Percentiles rank a stretch among this genome's conserved stretches.
These are phyloP conservation scores for Phytopythium litorale DNA, from an alignment of 352 stramenopile genomes.

Conservation along the genomic window DNA sequence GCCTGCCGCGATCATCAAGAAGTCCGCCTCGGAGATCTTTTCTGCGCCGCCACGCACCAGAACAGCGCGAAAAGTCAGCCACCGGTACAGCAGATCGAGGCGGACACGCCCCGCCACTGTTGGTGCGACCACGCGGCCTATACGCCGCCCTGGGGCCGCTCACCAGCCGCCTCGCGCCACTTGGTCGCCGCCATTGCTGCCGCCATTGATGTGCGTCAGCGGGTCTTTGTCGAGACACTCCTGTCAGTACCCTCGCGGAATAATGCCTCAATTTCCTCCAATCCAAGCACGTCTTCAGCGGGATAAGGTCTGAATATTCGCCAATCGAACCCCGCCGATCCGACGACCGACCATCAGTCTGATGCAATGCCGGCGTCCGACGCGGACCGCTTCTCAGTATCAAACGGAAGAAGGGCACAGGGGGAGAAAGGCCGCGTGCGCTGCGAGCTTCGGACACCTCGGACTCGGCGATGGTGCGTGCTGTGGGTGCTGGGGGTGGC, in stretches of 20 bases:
- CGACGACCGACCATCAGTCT: not conserved
- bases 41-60: conserved; percentile 22
- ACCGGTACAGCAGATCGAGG: not conserved
- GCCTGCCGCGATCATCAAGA: conserved; percentile 84
- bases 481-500: not conserved
- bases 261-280: not conserved
- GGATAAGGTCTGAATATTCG: not conserved
- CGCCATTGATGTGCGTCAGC: not conserved
- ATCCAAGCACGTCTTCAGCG: not conserved
- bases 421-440: not conserved
- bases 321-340: conserved; percentile 1
- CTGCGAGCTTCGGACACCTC: not conserved
- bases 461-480: conserved; percentile 6
- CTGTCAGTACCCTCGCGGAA: not conserved
- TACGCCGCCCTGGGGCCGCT: not conserved
- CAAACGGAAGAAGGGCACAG: not conserved
- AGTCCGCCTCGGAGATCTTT: conserved; percentile 69
- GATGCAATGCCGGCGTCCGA: not conserved
- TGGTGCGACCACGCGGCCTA: not conserved
- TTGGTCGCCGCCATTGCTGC: not conserved
- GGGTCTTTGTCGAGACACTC: not conserved
- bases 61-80: not conserved
- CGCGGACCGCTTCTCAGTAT: not conserved
- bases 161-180: conserved; percentile 7
- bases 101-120: not conserved